phyloP scores from a whole-genome alignment of 2,329 filamentous ascomycete species.

The Aureobasidium sp. region DNA sequence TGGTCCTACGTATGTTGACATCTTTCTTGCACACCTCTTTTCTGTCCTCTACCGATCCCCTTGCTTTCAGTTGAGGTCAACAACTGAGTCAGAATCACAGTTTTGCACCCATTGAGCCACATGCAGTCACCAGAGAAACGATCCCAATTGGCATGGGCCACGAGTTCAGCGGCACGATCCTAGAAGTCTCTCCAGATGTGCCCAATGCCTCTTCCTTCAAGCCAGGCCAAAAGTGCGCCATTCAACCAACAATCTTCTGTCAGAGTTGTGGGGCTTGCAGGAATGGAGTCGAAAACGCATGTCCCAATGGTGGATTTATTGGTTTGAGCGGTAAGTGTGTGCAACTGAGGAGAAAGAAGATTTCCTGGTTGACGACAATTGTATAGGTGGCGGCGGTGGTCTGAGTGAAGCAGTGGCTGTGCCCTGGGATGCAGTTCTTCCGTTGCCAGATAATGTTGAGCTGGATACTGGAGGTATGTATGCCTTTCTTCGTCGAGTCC shows the following conservation, averaged over 20 bases:
- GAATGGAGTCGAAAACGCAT: constrained; percentile 47
- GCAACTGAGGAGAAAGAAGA: too few species aligned
- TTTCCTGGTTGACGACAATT: too few species aligned
- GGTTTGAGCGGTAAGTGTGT: constrained; percentile 10
- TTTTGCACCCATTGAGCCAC: constrained; percentile 43
- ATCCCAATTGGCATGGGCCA: constrained; percentile 43
- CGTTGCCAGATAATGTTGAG: constrained; percentile 43
- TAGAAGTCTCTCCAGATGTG: constrained; percentile 47
- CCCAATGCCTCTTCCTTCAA: constrained; percentile 30
- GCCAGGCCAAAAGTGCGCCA: constrained; percentile 49
- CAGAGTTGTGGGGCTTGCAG: constrained; percentile 47
- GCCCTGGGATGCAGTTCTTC: constrained; percentile 38
- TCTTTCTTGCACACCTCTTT: too few species aligned
- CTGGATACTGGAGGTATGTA: constrained; percentile 37
- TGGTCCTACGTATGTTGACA: constrained; percentile 23
- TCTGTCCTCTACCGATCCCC: neutral
- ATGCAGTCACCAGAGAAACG: constrained; percentile 48
- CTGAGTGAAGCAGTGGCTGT: constrained; percentile 48
- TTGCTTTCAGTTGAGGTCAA: neutral
- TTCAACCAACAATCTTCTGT: constrained; percentile 50
- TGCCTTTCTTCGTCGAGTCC: neutral
- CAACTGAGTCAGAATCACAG: constrained; percentile 27
- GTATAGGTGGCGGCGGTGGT: constrained; percentile 32
- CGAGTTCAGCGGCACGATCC: constrained; percentile 54
- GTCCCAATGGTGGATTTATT: constrained; percentile 44